phyloP scores from a whole-genome alignment of 345 rosid genomes.

The thale cress (Arabidopsis thaliana) region DNA sequence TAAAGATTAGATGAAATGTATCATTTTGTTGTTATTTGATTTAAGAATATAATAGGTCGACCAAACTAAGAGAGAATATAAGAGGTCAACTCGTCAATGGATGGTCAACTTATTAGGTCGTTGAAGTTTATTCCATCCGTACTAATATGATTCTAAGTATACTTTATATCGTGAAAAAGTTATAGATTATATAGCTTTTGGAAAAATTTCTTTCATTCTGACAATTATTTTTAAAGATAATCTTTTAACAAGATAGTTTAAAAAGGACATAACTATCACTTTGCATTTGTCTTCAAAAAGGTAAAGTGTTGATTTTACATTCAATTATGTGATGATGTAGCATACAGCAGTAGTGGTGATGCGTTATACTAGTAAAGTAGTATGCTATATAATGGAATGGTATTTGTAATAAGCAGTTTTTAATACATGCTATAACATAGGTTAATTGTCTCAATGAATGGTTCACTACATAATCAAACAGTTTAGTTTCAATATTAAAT shows the following conservation, averaged over 20 bases:
- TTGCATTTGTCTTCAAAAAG: slow-evolving; percentile 4
- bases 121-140: slow-evolving; percentile 32
- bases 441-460: no score
- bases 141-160: slow-evolving; percentile 23
- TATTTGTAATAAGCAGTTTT: no score
- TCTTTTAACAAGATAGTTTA: slow-evolving; percentile 7
- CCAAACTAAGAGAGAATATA: not conserved
- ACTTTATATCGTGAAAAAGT: slow-evolving; percentile 2
- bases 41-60: slow-evolving; percentile 27
- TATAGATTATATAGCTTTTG: slow-evolving; percentile 20
- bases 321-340: slow-evolving; percentile 1
- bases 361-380: not conserved
- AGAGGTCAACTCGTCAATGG: slow-evolving; percentile 29
- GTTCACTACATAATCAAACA: no score
- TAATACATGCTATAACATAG: no score
- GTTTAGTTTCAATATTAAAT: no score
- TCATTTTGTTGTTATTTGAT: slow-evolving; percentile 37
- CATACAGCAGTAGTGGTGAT: not conserved
- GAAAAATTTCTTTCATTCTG: not conserved
- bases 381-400: not conserved
- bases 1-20: not conserved
- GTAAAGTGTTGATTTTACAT: slow-evolving; percentile 6
- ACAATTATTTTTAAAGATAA: slow-evolving; percentile 10
- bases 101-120: slow-evolving; percentile 39
- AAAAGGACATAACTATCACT: slow-evolving; percentile 6